A percentile compares a stretch with the other conserved stretches of the same genome.
Evolutionary conservation across 2,329 filamentous ascomycete species (phyloP).

Genomic region (Onygena corvina): DNA sequence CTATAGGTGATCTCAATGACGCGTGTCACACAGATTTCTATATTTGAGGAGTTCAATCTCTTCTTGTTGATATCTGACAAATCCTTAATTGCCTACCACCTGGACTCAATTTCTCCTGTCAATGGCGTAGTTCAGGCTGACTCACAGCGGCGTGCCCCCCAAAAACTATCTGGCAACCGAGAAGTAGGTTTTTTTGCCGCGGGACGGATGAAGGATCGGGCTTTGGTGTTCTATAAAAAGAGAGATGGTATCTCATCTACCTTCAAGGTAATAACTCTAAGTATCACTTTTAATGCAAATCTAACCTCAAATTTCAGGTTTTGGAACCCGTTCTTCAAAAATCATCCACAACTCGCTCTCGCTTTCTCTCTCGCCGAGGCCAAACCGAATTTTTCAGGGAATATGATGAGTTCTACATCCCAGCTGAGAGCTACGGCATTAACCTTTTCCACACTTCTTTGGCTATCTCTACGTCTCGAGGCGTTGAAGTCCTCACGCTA

Average conservation of each 20-base stretch:
- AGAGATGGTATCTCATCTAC: constrained; percentile 83
- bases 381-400: constrained; percentile 93
- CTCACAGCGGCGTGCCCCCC: constrained; percentile 71
- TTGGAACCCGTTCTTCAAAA: constrained; percentile 93
- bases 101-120: constrained; percentile 62
- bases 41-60: constrained; percentile 88
- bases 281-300: not conserved
- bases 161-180: constrained; percentile 72
- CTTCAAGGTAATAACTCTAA: constrained; percentile 51
- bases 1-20: constrained; percentile 59
- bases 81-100: constrained; percentile 79
- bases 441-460: constrained; percentile 94
- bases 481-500: constrained; percentile 88
- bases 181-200: constrained; percentile 96
- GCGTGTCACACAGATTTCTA: constrained; percentile 80
- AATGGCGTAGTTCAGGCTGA: constrained; percentile 47
- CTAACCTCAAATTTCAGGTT: constrained; percentile 43
- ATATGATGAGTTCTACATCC: constrained; percentile 97
- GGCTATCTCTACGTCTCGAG: constrained; percentile 78
- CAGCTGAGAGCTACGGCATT: constrained; percentile 84
- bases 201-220: constrained; percentile 92
- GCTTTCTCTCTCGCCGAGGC: constrained; percentile 52
- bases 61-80: constrained; percentile 88
- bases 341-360: constrained; percentile 67
- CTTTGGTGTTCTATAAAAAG: constrained; percentile 92